Evolutionary conservation across 257 asterid genomes (phyloP).

Genomic region (Apocynum venetum): DNA sequence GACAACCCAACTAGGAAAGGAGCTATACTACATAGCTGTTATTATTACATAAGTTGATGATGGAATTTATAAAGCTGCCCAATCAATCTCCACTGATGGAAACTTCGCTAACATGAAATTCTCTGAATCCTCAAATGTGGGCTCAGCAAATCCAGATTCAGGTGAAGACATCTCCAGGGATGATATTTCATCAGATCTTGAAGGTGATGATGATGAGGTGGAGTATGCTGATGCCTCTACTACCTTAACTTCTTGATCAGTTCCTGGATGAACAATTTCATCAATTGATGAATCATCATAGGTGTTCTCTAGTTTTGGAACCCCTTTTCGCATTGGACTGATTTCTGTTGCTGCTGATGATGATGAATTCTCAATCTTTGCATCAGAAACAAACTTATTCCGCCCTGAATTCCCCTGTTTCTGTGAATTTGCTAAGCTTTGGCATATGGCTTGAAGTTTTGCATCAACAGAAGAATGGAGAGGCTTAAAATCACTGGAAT

Average conservation of each 20-base stretch:
- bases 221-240: conserved; percentile 48
- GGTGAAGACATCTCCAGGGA: conserved; percentile 46
- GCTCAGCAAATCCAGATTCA: conserved; percentile 50
- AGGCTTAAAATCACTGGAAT: conserved; percentile 48
- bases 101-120: conserved; percentile 51
- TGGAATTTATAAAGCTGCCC: conserved; percentile 54
- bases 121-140: conserved; percentile 36
- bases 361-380: background rate
- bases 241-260: conserved; percentile 11
- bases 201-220: conserved; percentile 26
- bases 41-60: background rate
- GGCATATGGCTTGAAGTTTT: conserved; percentile 71
- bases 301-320: conserved; percentile 12
- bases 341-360: background rate
- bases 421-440: conserved; percentile 42
- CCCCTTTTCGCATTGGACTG: background rate
- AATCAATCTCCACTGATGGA: conserved; percentile 93
- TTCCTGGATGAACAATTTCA: conserved; percentile 10
- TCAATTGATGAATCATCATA: conserved; percentile 19
- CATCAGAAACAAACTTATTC: background rate
- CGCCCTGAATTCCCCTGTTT: conserved; percentile 38
- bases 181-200: conserved; percentile 25
- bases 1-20: conserved; percentile 5
- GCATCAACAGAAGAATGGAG: conserved; percentile 74
- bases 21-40: background rate